Evolutionary conservation across 306 rosid species (phyloP).

Genomic region (Castanea mollissima): DNA sequence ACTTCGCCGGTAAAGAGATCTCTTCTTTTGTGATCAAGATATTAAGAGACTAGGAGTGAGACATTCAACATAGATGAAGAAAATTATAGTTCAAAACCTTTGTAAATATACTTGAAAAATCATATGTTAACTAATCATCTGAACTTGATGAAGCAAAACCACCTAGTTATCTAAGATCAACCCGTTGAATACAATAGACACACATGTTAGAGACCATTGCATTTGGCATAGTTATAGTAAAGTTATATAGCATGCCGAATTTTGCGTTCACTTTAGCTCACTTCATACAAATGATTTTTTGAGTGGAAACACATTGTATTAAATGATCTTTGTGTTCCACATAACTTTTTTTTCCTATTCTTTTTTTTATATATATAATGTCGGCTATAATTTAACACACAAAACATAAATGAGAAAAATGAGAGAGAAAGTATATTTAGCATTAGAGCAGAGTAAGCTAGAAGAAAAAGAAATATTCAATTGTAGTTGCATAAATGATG

Average conservation of each 20-base stretch:
- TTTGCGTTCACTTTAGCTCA: background rate
- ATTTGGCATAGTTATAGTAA: background rate
- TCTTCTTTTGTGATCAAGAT: background rate
- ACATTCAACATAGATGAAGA: background rate
- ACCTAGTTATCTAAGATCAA: background rate
- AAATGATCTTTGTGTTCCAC: background rate
- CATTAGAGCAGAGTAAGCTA: background rate
- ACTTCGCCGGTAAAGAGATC: background rate
- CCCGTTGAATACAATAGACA: background rate
- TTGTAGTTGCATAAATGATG: background rate
- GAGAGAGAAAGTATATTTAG: no score
- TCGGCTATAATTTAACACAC: background rate
- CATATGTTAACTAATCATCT: background rate
- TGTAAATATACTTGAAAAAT: background rate
- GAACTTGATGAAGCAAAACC: background rate
- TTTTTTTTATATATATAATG: background rate
- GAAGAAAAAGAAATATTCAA: background rate
- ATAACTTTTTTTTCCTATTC: background rate
- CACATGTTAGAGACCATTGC: background rate
- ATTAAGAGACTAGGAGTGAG: background rate
- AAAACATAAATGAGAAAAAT: background rate
- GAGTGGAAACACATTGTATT: background rate
- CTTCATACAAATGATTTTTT: background rate
- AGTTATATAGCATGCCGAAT: background rate
- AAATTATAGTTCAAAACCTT: background rate